Evolutionary conservation across 2,329 filamentous ascomycete species (phyloP).

Genomic region (Diplodia mutila): DNA sequence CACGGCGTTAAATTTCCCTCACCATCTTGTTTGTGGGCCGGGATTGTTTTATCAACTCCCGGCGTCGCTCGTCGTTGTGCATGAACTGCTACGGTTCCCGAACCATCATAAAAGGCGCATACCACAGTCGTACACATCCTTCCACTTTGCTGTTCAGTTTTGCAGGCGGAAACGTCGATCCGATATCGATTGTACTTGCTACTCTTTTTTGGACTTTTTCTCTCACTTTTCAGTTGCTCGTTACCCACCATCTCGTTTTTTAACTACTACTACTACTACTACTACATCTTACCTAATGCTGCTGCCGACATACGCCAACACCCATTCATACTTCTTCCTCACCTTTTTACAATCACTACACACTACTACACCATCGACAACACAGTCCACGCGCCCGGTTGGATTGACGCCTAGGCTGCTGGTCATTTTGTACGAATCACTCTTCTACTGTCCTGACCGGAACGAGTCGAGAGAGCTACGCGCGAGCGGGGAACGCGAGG

Average conservation of each 20-base stretch:
- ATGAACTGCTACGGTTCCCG: slow-evolving; percentile 18
- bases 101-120: slow-evolving; percentile 18
- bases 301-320: slow-evolving; percentile 4
- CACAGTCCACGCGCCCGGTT: background rate
- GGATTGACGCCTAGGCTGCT: background rate
- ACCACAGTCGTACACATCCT: slow-evolving; percentile 2
- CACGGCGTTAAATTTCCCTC: slow-evolving; percentile 6
- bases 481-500: background rate
- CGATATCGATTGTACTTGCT: slow-evolving; percentile 3
- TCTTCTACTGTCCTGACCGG: background rate
- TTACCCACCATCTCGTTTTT: background rate
- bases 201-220: background rate
- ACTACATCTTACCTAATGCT: slow-evolving; percentile 19
- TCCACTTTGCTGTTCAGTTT: background rate
- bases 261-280: background rate
- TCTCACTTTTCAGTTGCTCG: background rate
- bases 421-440: background rate
- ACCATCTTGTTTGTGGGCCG: background rate
- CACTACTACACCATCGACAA: background rate
- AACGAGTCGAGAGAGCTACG: background rate
- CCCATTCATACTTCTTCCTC: background rate
- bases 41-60: too few species aligned
- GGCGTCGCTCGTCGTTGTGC: slow-evolving; percentile 4
- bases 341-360: background rate
- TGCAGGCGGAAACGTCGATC: background rate